Base-by-base conservation (phyloP, 1,284 basidiomycete species). In the Rhodotorula sp. region DNA sequence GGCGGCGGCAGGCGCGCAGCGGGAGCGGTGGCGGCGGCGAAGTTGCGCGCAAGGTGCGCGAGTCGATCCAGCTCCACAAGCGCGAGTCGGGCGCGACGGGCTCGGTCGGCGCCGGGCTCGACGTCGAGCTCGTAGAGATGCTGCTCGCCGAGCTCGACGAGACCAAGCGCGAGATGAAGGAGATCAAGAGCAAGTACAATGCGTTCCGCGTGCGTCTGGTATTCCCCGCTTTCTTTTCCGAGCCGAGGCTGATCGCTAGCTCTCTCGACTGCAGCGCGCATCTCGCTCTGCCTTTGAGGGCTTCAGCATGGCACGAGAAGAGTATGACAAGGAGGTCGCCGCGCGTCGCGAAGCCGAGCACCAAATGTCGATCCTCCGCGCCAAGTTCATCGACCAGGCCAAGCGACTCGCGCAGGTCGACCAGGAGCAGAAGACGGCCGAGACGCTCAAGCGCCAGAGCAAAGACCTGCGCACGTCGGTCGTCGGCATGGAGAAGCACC, bases 261-360 rank as follows among this genome's bases (percentile, higher is more conserved):
- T 7, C 44, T 44, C 21, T 9, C 42, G 21, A 21, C 25, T 17
- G 4, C 66, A 78, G 77, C 74, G 78, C 21, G 78, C 78, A 19
- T 77, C 75, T 8, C 61, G 72, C 3, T 70, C 74, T 13, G 78
- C 77, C 10, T 77, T 94, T 69, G 91, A 95, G 74, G 95, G 96
- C 21, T 84, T 98, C 67, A 90, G 89, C 0, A 91, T 94, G 54
- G 95, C 96, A 3, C 91, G 93, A 75, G 89, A 91, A 64, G 95
- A 98, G 81, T 97, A 95, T 80, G 93, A 97, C 80, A 88, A 88
- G 68, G 95, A 98, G 81, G 85, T 93, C 58, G 88, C 91, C 66
- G 88, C 90, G 45, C 87, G 95, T 27, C 88, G 90, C 34, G 94
- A 97, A 74, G 91, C 92, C 4, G 94, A 98, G 82, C 89, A 91